Evolutionary conservation across 2,329 filamentous ascomycete genomes (phyloP).

Genomic region (Paecilomyces formosus): DNA sequence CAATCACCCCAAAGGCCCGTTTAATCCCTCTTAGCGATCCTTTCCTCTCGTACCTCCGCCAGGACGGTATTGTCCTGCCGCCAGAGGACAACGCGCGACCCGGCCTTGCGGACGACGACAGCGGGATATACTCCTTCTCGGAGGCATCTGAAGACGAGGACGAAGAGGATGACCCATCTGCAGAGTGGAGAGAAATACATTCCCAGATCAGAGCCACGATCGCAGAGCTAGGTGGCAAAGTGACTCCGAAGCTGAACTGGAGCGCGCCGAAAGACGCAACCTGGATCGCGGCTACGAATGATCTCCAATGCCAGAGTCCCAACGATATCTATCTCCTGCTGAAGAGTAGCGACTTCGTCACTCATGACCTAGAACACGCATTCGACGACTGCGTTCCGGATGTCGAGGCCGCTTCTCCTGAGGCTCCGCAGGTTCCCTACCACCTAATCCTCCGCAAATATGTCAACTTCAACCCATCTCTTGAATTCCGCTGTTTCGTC

Average conservation of each 20-base stretch:
- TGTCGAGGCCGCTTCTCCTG: slow-evolving; percentile 19
- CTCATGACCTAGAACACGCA: slow-evolving; percentile 86
- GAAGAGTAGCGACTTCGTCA: slow-evolving; percentile 91
- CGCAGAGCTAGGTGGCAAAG: slow-evolving; percentile 70
- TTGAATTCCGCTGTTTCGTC: slow-evolving; percentile 95
- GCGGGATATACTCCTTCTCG: slow-evolving; percentile 53
- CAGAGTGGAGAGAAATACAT: slow-evolving; percentile 63
- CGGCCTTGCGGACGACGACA: slow-evolving; percentile 36
- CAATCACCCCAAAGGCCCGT: slow-evolving; percentile 75
- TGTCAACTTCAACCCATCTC: slow-evolving; percentile 77
- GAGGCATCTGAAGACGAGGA: slow-evolving; percentile 48
- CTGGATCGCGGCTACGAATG: slow-evolving; percentile 83
- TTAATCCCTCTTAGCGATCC: slow-evolving; percentile 67
- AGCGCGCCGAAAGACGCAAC: slow-evolving; percentile 92
- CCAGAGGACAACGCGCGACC: slow-evolving; percentile 36
- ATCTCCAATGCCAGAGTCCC: slow-evolving; percentile 77
- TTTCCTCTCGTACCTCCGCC: slow-evolving; percentile 80
- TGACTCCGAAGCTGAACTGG: slow-evolving; percentile 95
- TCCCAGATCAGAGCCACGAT: slow-evolving; percentile 69
- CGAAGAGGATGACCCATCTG: slow-evolving; percentile 49
- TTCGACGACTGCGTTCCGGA: slow-evolving; percentile 65
- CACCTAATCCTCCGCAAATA: slow-evolving; percentile 81
- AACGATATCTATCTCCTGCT: slow-evolving; percentile 91
- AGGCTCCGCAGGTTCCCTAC: slow-evolving; percentile 52
- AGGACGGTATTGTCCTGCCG: slow-evolving; percentile 83